Conservation (phyloP, 768 basidiomycete species). For the Boletus fagicola region DNA sequence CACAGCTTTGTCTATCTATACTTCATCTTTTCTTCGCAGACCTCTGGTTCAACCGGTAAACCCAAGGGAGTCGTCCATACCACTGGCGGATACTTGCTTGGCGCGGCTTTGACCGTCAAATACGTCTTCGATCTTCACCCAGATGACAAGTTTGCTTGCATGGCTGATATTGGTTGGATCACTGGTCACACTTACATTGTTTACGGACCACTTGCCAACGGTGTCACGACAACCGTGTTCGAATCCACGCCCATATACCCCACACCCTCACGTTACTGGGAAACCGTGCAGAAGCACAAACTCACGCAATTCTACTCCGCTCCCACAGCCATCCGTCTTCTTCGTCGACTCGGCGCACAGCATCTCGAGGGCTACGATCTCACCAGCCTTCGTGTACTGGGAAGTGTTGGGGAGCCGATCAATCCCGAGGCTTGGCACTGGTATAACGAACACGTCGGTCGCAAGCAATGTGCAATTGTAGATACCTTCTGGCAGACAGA, state of each 20-base stretch:
- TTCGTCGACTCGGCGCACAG: slow-evolving; percentile 81
- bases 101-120: slow-evolving; percentile 89
- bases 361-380: slow-evolving; percentile 85
- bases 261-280: slow-evolving; percentile 95
- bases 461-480: slow-evolving; percentile 84
- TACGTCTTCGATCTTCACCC: slow-evolving; percentile 97
- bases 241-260: slow-evolving; percentile 98
- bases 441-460: slow-evolving; percentile 96
- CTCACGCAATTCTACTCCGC: slow-evolving; percentile 96
- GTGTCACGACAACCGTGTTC: slow-evolving; percentile 84
- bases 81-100: slow-evolving; percentile 86
- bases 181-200: slow-evolving; percentile 97
- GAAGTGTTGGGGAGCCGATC: slow-evolving; percentile 96
- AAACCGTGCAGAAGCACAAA: slow-evolving; percentile 89
- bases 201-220: slow-evolving; percentile 90
- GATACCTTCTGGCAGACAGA: slow-evolving; percentile 99
- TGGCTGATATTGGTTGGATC: slow-evolving; percentile 99
- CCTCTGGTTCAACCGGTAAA: slow-evolving; percentile 91
- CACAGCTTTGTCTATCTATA: neutral
- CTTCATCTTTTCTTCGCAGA: slow-evolving; percentile 45
- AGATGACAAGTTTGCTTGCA: slow-evolving; percentile 95
- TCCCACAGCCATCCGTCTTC: slow-evolving; percentile 90
- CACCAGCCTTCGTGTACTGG: slow-evolving; percentile 78
- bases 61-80: slow-evolving; percentile 97
- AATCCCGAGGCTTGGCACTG: slow-evolving; percentile 99